phyloP scores from a whole-genome alignment of 176 grass and related monocot genomes.

The Hsuehochloa calcarea region DNA sequence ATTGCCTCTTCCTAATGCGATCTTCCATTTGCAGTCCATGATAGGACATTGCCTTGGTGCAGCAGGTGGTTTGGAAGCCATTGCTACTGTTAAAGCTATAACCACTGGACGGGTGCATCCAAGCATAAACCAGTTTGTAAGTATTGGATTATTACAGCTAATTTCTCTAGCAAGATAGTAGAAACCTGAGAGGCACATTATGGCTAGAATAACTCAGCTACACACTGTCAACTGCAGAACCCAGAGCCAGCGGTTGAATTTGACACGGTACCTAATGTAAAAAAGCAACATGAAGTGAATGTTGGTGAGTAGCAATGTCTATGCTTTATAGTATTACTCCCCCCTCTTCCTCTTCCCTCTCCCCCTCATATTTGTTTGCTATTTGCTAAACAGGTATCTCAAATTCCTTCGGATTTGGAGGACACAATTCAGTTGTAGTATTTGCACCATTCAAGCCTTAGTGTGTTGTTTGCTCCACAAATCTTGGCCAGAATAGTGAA shows the following conservation, averaged over 20 bases:
- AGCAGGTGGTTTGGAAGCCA: slow-evolving; percentile 93
- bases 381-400: slow-evolving; percentile 65
- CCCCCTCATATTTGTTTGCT: slow-evolving; percentile 19
- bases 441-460: slow-evolving; percentile 96
- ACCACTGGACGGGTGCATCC: slow-evolving; percentile 94
- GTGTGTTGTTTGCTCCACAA: slow-evolving; percentile 25
- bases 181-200: background rate
- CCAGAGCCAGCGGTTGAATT: slow-evolving; percentile 82
- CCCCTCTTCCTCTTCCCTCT: background rate
- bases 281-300: slow-evolving; percentile 90
- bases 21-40: slow-evolving; percentile 70
- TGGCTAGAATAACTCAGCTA: background rate
- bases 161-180: background rate
- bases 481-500: slow-evolving; percentile 28
- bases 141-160: slow-evolving; percentile 14
- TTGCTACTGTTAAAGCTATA: slow-evolving; percentile 95
- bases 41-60: slow-evolving; percentile 99
- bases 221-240: slow-evolving; percentile 47
- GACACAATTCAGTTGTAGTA: slow-evolving; percentile 93
- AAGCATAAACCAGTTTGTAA: slow-evolving; percentile 99
- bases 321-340: background rate
- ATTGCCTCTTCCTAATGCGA: slow-evolving; percentile 23
- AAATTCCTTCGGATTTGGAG: slow-evolving; percentile 97
- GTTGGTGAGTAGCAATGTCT: slow-evolving; percentile 64
- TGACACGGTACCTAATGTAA: slow-evolving; percentile 87